Evolutionary conservation across 177 flowering plant genomes (phyloP).

Genomic region (Vitis hybrid): DNA sequence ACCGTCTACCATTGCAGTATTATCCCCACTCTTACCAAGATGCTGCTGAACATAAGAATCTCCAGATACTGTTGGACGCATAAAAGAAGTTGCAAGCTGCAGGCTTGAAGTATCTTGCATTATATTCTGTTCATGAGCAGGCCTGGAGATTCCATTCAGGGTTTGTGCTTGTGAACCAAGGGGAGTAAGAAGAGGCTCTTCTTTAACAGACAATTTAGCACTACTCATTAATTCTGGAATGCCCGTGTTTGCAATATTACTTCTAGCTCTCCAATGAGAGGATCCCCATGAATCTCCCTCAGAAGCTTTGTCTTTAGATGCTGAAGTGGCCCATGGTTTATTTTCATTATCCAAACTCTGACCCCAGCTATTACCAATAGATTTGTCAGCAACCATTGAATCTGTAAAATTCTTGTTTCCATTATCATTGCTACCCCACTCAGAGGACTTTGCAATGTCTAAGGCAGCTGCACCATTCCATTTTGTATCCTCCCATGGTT

Average conservation of each 20-base stretch:
- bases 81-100: conserved; percentile 5
- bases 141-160: conserved; percentile 7
- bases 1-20: conserved; percentile 6
- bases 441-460: conserved; percentile 6
- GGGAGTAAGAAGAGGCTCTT: conserved; percentile 15
- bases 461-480: conserved; percentile 20
- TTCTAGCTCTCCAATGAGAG: conserved; percentile 11
- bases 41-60: conserved; percentile 15
- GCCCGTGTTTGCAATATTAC: neutral
- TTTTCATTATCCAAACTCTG: conserved; percentile 6
- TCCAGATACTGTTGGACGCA: conserved; percentile 15
- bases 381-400: neutral
- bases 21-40: conserved; percentile 13
- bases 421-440: conserved; percentile 9
- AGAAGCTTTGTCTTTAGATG: conserved; percentile 8
- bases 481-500: conserved; percentile 18
- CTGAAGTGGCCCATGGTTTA: neutral
- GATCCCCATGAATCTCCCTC: conserved; percentile 15
- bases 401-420: conserved; percentile 3
- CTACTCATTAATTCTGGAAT: conserved; percentile 19
- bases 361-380: neutral
- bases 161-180: conserved; percentile 14
- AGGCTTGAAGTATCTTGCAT: conserved; percentile 14
- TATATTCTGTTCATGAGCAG: conserved; percentile 7
- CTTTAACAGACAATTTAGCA: conserved; percentile 21